Evolutionary conservation across 2,329 filamentous ascomycete species (phyloP), one percentile per base, ranked within the genome.

Genomic region (Parascedosporium putredinis): DNA sequence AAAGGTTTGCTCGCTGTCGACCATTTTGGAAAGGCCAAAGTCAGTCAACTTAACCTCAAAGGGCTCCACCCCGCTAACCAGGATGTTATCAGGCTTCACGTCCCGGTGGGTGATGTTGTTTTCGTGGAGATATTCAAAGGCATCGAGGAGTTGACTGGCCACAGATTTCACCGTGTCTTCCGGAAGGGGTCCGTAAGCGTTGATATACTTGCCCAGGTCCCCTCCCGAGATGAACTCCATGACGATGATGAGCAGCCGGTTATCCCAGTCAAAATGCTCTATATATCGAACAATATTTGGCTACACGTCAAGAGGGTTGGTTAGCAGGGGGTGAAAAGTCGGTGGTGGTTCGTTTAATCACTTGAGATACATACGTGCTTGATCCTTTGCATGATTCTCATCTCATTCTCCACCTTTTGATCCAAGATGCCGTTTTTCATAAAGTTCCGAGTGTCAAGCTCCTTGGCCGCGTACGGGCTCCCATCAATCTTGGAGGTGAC

Each of bases 81-180:
- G 74, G 53, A 98, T 96, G 60, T 98, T 98, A 71, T 98, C 93
- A 0, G 93, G 93, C 63, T 98, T 98, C 61, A 98, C 89, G 64
- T 98, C 93, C n/a, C 93, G 85, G 67, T 98, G 93, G 0, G 91
- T 97, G 58, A 98, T 96, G 60, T 85, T 88, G 58, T 86, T 84
- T 49, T 75, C 72, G 64, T 98, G 93, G 7, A 98, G 73, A 63
- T 98, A 96, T 25, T 81, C 81, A 48, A 98, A 70, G 2, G 91
- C 91, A 56, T 84, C 79, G 40, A 96, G 69, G 31, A 97, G 78
- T 63, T 95, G 88, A 18, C 69, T 64, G 1, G 89, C 79, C 64
- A 96, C 86, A 4, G 71, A 71, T 63, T 84, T 81, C n/a, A 81
- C 84, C 56, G 83, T 71, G 1, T 65, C 57, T 61, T 97, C 91